These are phyloP conservation scores for Allium fistulosum DNA, from an alignment of 106 monocot species.

Conservation along the genomic window DNA sequence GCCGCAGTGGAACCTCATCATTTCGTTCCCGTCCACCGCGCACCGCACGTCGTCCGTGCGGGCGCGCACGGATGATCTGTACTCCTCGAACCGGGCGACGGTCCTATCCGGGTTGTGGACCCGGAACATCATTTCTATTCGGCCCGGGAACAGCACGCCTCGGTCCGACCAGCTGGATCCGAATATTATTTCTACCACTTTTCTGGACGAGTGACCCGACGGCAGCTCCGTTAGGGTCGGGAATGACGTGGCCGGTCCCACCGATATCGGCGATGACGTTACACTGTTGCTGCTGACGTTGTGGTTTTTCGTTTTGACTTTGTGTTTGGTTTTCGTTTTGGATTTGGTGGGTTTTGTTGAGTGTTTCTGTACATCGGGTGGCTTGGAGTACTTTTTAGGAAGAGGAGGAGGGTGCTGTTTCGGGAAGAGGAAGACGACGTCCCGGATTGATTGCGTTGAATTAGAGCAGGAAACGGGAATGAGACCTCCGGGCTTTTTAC, in stretches of 20 bases:
- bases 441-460: slow-evolving; percentile 20
- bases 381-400: neutral
- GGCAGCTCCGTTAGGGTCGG: slow-evolving; percentile 48
- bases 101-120: slow-evolving; percentile 62
- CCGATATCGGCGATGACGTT: slow-evolving; percentile 13
- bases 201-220: slow-evolving; percentile 52
- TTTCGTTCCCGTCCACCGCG: slow-evolving; percentile 89
- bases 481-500: neutral
- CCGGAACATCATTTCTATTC: slow-evolving; percentile 71
- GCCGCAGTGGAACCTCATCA: slow-evolving; percentile 70
- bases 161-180: slow-evolving; percentile 54
- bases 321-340: slow-evolving; percentile 3
- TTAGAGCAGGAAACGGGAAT: slow-evolving; percentile 20
- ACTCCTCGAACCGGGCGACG: slow-evolving; percentile 76
- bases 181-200: slow-evolving; percentile 83
- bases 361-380: neutral
- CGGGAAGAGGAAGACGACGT: slow-evolving; percentile 30
- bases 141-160: slow-evolving; percentile 36
- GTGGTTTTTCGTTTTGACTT: too few relatives aligned
- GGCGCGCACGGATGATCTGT: slow-evolving; percentile 41
- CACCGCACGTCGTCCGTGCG: slow-evolving; percentile 32
- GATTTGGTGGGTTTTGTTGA: slow-evolving; percentile 15
- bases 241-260: slow-evolving; percentile 7
- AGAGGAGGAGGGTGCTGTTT: slow-evolving; percentile 13
- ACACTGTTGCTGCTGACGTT: neutral